A percentile compares a stretch with the other conserved stretches of the same genome.
phyloP scores from a whole-genome alignment of 345 rosid genomes.

The Moringa oleifera region DNA sequence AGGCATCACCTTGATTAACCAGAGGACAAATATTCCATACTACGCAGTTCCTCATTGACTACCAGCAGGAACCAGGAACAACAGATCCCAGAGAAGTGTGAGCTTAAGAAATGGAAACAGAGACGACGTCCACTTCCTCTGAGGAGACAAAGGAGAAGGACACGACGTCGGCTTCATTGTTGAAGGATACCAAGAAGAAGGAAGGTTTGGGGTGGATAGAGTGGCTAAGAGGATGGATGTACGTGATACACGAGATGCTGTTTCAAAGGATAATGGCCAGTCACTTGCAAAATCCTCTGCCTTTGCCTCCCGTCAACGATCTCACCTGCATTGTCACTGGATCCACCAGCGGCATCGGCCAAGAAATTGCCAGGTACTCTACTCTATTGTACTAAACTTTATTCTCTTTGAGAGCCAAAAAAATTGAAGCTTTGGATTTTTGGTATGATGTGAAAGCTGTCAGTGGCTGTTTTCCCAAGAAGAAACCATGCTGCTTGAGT shows the following conservation, averaged over 20 bases:
- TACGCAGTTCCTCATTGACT: too few relatives aligned
- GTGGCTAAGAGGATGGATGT: slow-evolving; percentile 87
- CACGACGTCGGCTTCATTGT: slow-evolving; percentile 7
- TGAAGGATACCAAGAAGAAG: slow-evolving; percentile 35
- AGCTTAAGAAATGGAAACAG: too few relatives aligned
- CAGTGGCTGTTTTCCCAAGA: too few relatives aligned
- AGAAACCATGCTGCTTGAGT: too few relatives aligned
- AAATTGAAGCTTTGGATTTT: too few relatives aligned
- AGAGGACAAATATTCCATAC: too few relatives aligned
- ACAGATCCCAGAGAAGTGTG: slow-evolving; percentile 16
- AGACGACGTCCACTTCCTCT: too few relatives aligned
- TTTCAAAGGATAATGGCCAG: slow-evolving; percentile 85
- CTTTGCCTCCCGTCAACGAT: slow-evolving; percentile 70
- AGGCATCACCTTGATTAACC: too few relatives aligned
- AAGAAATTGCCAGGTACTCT: slow-evolving; percentile 65
- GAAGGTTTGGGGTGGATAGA: slow-evolving; percentile 85
- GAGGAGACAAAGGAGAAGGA: slow-evolving; percentile 20
- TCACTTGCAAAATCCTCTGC: slow-evolving; percentile 72
- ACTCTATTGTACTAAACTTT: too few relatives aligned
- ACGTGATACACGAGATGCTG: slow-evolving; percentile 62
- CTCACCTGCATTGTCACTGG: slow-evolving; percentile 92
- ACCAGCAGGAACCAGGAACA: neutral
- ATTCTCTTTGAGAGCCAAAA: neutral
- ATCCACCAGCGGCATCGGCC: slow-evolving; percentile 97
- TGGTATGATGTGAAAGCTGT: too few relatives aligned